Conservation (phyloP, 345 rosid genomes). For the Jatropha curcas region DNA sequence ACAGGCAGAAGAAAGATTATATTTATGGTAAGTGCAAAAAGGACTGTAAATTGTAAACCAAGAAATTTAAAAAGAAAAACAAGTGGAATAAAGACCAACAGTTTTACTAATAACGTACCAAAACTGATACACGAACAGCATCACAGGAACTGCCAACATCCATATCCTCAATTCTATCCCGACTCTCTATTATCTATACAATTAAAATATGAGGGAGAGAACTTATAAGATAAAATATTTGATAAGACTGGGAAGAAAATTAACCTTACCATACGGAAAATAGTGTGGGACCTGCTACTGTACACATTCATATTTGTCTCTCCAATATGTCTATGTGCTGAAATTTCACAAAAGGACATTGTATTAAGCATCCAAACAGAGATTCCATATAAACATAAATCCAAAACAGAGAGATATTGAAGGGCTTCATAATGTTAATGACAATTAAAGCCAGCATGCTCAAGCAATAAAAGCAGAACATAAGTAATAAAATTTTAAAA, state of each 20-base stretch:
- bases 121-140: slow-evolving; percentile 90
- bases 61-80: slow-evolving; percentile 1
- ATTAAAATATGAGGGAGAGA: slow-evolving; percentile 21
- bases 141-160: slow-evolving; percentile 63
- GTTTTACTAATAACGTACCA: slow-evolving; percentile 48
- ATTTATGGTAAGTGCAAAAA: not conserved
- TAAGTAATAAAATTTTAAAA: not conserved
- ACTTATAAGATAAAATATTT: slow-evolving; percentile 12
- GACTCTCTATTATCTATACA: slow-evolving; percentile 84
- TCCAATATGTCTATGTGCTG: slow-evolving; percentile 96
- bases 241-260: slow-evolving; percentile 10
- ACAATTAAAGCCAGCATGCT: not conserved
- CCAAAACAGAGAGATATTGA: not conserved
- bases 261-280: slow-evolving; percentile 84
- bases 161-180: slow-evolving; percentile 72
- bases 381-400: not conserved
- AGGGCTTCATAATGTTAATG: not conserved
- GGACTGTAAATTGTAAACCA: not conserved
- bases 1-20: not conserved
- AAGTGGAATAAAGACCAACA: not conserved
- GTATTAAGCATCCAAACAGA: not conserved
- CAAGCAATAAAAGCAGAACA: not conserved
- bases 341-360: slow-evolving; percentile 22
- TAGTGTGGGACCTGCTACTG: slow-evolving; percentile 96
- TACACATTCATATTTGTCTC: slow-evolving; percentile 92